Percentiles rank a stretch among this genome's conserved stretches.
These are phyloP conservation scores for Coleophoma cylindrospora DNA, from an alignment of 2,329 filamentous ascomycete species.

Conservation along the genomic window DNA sequence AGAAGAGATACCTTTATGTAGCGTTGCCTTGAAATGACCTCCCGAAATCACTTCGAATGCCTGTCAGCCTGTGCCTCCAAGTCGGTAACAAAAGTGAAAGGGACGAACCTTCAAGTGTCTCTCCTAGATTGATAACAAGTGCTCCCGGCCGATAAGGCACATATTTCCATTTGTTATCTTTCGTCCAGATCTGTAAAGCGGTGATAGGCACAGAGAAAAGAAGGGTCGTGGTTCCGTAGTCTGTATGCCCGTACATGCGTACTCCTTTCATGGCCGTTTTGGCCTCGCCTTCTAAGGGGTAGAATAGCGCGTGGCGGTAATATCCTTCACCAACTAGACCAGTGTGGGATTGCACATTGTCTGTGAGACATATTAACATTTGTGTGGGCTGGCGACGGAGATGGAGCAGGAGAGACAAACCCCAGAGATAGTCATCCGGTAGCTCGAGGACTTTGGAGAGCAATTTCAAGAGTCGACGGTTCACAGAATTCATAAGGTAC, in stretches of 20 bases:
- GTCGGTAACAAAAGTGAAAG: no score
- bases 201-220: slow-evolving; percentile 42
- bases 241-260: slow-evolving; percentile 39
- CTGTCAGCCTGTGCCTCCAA: no score
- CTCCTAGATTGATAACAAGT: slow-evolving; percentile 44
- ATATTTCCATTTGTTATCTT: slow-evolving; percentile 39
- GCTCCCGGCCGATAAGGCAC: slow-evolving; percentile 39
- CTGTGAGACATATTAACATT: not conserved
- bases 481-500: slow-evolving; percentile 43
- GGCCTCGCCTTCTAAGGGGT: slow-evolving; percentile 28
- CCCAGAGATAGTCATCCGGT: slow-evolving; percentile 38
- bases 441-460: slow-evolving; percentile 39
- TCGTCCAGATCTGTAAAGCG: slow-evolving; percentile 39
- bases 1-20: slow-evolving; percentile 25
- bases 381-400: not conserved
- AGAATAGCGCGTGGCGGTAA: slow-evolving; percentile 39
- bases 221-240: slow-evolving; percentile 40
- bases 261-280: slow-evolving; percentile 30
- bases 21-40: slow-evolving; percentile 40
- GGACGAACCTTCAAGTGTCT: slow-evolving; percentile 26
- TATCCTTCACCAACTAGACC: slow-evolving; percentile 38
- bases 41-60: slow-evolving; percentile 34
- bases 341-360: slow-evolving; percentile 37
- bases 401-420: not conserved
- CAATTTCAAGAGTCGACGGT: slow-evolving; percentile 34